Conservation (phyloP, 306 rosid species). For the Psophocarpus tetragonolobus region DNA sequence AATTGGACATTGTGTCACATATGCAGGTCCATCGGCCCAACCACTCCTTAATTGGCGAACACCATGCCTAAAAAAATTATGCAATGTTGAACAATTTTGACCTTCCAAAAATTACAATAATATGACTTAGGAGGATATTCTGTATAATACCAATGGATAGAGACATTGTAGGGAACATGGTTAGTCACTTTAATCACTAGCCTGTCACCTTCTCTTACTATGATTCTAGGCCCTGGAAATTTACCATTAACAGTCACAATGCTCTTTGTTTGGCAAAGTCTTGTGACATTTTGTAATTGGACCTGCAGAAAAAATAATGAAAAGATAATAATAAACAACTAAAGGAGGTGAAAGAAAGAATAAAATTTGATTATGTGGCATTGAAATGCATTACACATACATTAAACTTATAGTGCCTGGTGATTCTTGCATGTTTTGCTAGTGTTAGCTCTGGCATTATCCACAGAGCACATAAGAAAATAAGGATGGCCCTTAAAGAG, state of each 20-base stretch:
- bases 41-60: slow-evolving; percentile 50
- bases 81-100: not conserved
- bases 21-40: slow-evolving; percentile 65
- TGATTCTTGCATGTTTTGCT: not conserved
- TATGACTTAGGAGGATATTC: not conserved
- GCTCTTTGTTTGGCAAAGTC: slow-evolving; percentile 58
- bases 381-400: not conserved
- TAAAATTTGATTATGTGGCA: not conserved
- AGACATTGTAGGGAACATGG: slow-evolving; percentile 46
- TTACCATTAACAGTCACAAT: slow-evolving; percentile 53
- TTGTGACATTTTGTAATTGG: slow-evolving; percentile 48
- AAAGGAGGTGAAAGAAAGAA: not conserved
- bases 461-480: not conserved
- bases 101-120: not conserved
- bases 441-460: not conserved
- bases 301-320: slow-evolving; percentile 33
- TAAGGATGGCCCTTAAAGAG: not conserved
- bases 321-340: not conserved
- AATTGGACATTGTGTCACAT: slow-evolving; percentile 57
- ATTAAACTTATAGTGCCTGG: not conserved
- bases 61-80: slow-evolving; percentile 43
- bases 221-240: slow-evolving; percentile 53
- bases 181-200: slow-evolving; percentile 54
- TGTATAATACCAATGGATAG: slow-evolving; percentile 51
- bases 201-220: slow-evolving; percentile 62